phyloP scores from a whole-genome alignment of 2,329 filamentous ascomycete species.

The Pseudogymnoascus sp. region DNA sequence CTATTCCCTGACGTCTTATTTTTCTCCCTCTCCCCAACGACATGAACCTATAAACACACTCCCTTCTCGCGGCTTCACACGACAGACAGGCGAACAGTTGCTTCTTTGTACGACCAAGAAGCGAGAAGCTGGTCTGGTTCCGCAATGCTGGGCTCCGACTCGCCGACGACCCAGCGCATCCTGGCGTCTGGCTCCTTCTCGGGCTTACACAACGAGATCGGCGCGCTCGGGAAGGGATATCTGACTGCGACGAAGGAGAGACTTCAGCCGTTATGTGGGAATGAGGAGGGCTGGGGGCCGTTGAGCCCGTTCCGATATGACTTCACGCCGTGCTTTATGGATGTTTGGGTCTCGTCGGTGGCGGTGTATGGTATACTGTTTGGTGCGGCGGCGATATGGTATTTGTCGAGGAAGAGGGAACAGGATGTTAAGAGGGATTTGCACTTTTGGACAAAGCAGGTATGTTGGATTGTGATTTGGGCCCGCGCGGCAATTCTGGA shows the following conservation, averaged over 20 bases:
- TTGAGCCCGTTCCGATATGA: conserved; percentile 82
- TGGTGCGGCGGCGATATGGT: conserved; percentile 73
- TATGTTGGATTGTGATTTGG: conserved; percentile 37
- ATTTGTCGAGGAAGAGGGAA: conserved; percentile 62
- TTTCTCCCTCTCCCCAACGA: background rate
- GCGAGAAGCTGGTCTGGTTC: background rate
- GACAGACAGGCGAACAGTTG: background rate
- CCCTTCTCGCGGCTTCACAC: background rate
- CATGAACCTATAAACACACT: background rate
- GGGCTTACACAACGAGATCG: conserved; percentile 45
- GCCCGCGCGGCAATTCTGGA: background rate
- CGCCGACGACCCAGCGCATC: conserved; percentile 22
- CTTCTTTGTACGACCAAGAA: background rate
- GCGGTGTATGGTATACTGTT: conserved; percentile 72
- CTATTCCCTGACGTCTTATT: conserved; percentile 9
- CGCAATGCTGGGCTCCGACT: conserved; percentile 18
- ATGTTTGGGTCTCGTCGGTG: conserved; percentile 76
- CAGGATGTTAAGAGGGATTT: conserved; percentile 71
- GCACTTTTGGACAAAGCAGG: conserved; percentile 91
- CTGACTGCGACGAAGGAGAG: conserved; percentile 40
- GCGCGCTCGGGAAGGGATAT: conserved; percentile 52
- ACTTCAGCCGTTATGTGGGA: conserved; percentile 72
- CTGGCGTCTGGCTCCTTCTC: conserved; percentile 54
- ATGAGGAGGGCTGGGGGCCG: conserved; percentile 92
- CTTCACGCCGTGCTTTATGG: conserved; percentile 95